These are phyloP conservation scores for Candida tropicalis DNA, from an alignment of 1,139 yeast genomes.

Conservation along the genomic window DNA sequence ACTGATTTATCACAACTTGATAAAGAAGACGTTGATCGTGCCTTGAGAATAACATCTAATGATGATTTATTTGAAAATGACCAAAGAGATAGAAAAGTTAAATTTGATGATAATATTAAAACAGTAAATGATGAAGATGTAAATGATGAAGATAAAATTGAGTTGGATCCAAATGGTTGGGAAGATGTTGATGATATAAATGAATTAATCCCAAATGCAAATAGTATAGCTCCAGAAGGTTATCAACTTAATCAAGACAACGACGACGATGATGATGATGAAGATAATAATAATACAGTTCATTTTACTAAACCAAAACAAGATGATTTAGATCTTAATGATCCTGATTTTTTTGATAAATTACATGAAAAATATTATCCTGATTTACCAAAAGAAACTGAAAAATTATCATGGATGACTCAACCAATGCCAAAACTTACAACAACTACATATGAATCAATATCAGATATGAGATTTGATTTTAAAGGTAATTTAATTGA, in stretches of 20 bases:
- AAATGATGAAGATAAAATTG: slow-evolving; percentile 23
- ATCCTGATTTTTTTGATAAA: slow-evolving; percentile 76
- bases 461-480: slow-evolving; percentile 79
- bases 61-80: slow-evolving; percentile 17
- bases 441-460: slow-evolving; percentile 57
- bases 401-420: slow-evolving; percentile 88
- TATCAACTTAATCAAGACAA: slow-evolving; percentile 44
- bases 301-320: slow-evolving; percentile 64
- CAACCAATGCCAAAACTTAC: slow-evolving; percentile 55
- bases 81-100: slow-evolving; percentile 18
- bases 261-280: slow-evolving; percentile 39
- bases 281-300: slow-evolving; percentile 29
- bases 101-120: slow-evolving; percentile 30
- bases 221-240: slow-evolving; percentile 41
- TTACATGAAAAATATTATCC: slow-evolving; percentile 88
- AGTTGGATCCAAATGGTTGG: slow-evolving; percentile 44
- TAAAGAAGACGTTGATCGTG: slow-evolving; percentile 40
- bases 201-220: slow-evolving; percentile 29
- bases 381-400: slow-evolving; percentile 80
- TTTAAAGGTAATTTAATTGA: slow-evolving; percentile 77
- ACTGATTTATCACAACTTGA: slow-evolving; percentile 38
- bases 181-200: slow-evolving; percentile 43
- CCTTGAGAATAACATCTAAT: slow-evolving; percentile 32
- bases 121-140: slow-evolving; percentile 43
- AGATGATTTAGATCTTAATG: slow-evolving; percentile 58